Base-by-base conservation (phyloP, 331 rosid species). In the Prunus yedoensis region DNA sequence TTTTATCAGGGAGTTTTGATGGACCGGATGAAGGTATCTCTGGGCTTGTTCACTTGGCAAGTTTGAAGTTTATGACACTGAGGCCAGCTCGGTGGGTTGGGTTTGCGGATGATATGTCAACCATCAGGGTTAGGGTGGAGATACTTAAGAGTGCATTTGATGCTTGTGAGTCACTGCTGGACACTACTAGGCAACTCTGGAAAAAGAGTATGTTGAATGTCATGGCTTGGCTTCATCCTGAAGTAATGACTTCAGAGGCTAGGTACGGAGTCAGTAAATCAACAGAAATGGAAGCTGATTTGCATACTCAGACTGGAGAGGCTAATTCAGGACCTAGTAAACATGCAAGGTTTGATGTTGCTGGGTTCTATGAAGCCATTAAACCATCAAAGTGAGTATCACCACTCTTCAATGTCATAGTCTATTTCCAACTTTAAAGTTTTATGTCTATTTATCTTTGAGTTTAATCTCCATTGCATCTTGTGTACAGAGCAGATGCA, bases 161-260 rank as follows among this genome's bases (percentile, higher is more conserved):
- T 80, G 95, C 97, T 67, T 92, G 93, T 9, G 89, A 87, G 79
- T 90, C 96, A n/a, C 88, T 94, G 81, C 72, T 94, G 73, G 97
- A 92, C 58, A 74, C 57, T 79, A 78, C 92, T 41, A 82, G 99
- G 80, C 86, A 90, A 70, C 61, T 83, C 49, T 94, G 99, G 99
- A 94, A 88, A 86, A 90, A 83, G 84, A 94, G 97, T 78, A 90
- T 90, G 93, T 77, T 86, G 85, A 94, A 90, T 82, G 84, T 86
- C 60, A 87, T 94, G 88, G 86, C 91, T 75, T 95, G 99, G 99
- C 73, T 92, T 71, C 93, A 93, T 25, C 99, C 97, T n/a, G 97
- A 92, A 87, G 86, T 85, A 25, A 77, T 87, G 90, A 85, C 92
- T 35, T 92, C 94, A 0, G 99, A 89, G 80, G 85, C 81, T 82